A percentile compares a stretch with the other conserved stretches of the same genome.
Conservation (phyloP, 1,284 basidiomycete species). For the Leccinum subspadiceum region DNA sequence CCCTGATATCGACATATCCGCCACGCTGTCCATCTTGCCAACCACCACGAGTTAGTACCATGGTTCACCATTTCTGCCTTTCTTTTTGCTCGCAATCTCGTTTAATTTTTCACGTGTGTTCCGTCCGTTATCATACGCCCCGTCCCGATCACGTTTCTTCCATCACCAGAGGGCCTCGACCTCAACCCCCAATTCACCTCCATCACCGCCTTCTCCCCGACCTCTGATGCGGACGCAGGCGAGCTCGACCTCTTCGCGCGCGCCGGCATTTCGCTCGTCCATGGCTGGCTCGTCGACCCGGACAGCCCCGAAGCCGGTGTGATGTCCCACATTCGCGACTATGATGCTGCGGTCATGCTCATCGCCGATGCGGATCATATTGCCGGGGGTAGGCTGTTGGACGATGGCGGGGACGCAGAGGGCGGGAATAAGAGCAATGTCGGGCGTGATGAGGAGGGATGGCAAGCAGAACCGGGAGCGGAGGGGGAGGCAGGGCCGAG, state of each 20-base stretch:
- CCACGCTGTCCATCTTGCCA: constrained; percentile 81
- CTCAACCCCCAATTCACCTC: constrained; percentile 81
- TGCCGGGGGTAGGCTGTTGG: constrained; percentile 59
- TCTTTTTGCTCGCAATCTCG: background rate
- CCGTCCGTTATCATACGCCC: background rate
- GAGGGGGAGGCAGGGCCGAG: constrained; percentile 12
- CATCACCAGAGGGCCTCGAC: constrained; percentile 71
- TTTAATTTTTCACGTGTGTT: background rate
- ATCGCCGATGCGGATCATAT: constrained; percentile 78
- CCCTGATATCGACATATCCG: constrained; percentile 71
- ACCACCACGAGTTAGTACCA: constrained; percentile 63
- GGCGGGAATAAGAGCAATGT: constrained; percentile 7
- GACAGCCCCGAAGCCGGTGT: constrained; percentile 58
- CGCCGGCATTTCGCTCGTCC: constrained; percentile 77
- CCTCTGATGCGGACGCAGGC: constrained; percentile 46
- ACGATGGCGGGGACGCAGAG: background rate
- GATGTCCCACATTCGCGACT: constrained; percentile 56
- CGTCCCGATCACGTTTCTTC: background rate
- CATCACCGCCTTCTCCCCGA: constrained; percentile 64
- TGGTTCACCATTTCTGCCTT: background rate
- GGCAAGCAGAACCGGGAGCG: background rate
- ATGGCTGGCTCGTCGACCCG: constrained; percentile 91
- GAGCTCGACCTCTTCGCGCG: constrained; percentile 85
- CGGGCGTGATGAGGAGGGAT: constrained; percentile 15
- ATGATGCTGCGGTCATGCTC: constrained; percentile 67